These are phyloP conservation scores for Nyssa sinensis DNA, from an alignment of 148 eudicot genomes.

Conservation along the genomic window DNA sequence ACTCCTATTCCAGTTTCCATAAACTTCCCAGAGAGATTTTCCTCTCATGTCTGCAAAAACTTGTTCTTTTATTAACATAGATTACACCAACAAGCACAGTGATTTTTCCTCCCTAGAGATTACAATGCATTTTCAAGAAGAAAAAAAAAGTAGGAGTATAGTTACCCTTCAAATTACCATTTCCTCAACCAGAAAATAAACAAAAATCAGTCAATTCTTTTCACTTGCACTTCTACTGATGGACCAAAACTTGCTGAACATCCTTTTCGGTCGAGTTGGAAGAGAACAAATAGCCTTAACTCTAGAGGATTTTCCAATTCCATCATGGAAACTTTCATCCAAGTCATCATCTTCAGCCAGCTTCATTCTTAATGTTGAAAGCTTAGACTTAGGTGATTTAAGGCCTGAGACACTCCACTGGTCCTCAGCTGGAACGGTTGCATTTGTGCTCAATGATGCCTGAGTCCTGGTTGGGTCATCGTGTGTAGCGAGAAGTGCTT, in stretches of 20 bases:
- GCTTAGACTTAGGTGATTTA: conserved; percentile 53
- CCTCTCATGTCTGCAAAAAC: conserved; percentile 8
- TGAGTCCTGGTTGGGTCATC: conserved; percentile 36
- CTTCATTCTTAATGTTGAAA: conserved; percentile 69
- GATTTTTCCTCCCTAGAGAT: conserved; percentile 7
- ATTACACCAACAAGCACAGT: conserved; percentile 27
- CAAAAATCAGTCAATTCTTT: conserved; percentile 33
- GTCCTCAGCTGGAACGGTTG: conserved; percentile 48
- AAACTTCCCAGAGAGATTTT: not conserved
- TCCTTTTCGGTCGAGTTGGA: conserved; percentile 68
- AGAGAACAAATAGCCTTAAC: conserved; percentile 53
- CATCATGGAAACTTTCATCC: conserved; percentile 39
- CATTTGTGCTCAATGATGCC: too few species aligned
- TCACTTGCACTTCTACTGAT: conserved; percentile 51
- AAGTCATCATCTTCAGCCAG: conserved; percentile 70
- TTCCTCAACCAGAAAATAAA: conserved; percentile 3
- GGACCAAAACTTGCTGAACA: conserved; percentile 79
- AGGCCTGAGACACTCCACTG: conserved; percentile 80
- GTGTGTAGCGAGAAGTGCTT: conserved; percentile 60
- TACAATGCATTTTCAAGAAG: conserved; percentile 22
- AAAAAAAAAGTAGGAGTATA: not conserved
- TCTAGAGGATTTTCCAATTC: conserved; percentile 43
- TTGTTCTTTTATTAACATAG: conserved; percentile 27
- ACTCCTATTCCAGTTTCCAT: conserved; percentile 12
- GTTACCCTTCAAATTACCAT: conserved; percentile 12